Evolutionary conservation across 345 rosid species (phyloP).

Genomic region (Pugionium cornutum): DNA sequence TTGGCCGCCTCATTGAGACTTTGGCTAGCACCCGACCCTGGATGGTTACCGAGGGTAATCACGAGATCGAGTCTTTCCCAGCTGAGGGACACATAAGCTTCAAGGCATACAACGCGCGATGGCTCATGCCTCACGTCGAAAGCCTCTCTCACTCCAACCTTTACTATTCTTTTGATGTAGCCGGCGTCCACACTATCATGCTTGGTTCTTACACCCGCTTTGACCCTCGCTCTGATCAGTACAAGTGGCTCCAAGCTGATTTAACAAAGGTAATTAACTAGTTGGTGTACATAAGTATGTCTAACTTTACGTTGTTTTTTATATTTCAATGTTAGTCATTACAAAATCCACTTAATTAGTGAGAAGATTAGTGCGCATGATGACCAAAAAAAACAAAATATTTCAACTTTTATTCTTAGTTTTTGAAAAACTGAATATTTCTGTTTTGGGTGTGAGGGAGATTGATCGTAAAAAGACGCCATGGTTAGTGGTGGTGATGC

Average conservation of each 20-base stretch:
- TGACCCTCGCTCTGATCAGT: slow-evolving; percentile 58
- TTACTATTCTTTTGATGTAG: slow-evolving; percentile 77
- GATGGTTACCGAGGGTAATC: slow-evolving; percentile 95
- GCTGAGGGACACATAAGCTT: slow-evolving; percentile 50
- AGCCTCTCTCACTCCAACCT: slow-evolving; percentile 74
- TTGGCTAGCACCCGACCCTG: slow-evolving; percentile 74
- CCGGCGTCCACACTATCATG: slow-evolving; percentile 53
- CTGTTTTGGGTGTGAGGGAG: slow-evolving; percentile 8
- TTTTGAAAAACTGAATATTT: not conserved
- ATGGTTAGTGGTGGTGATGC: slow-evolving; percentile 74
- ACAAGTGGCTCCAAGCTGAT: slow-evolving; percentile 66
- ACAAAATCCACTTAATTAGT: not conserved
- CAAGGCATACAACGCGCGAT: slow-evolving; percentile 75
- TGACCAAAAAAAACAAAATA: not conserved
- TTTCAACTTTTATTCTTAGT: not conserved
- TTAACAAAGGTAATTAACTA: slow-evolving; percentile 29
- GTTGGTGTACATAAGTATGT: not conserved
- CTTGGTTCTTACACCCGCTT: slow-evolving; percentile 69
- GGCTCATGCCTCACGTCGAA: slow-evolving; percentile 81
- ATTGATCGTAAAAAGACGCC: slow-evolving; percentile 67
- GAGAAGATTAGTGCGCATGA: too few species aligned
- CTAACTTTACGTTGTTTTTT: not conserved
- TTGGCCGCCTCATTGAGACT: slow-evolving; percentile 75
- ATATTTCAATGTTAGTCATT: not conserved
- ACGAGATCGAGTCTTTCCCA: slow-evolving; percentile 65